Base-by-base conservation (phyloP, 2,329 filamentous ascomycete species). In the Colletotrichum tropicale region DNA sequence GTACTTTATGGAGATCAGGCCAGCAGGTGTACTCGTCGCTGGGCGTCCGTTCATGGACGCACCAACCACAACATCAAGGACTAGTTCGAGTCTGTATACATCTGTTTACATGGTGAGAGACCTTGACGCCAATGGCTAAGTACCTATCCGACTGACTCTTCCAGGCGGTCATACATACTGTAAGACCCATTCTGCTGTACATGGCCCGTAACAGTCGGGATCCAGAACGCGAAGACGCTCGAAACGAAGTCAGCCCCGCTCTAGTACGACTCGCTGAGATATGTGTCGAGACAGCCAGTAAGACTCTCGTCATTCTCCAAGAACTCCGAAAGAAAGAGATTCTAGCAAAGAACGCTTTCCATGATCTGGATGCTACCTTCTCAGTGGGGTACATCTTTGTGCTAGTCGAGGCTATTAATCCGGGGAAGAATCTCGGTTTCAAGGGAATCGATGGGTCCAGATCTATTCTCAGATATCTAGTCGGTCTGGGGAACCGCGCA, bases 381-480 rank as follows among this genome's bases (percentile, higher is more conserved):
- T 76, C 71, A 9, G 66, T 74, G 28, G 74, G 70, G 1, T 76
- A 56, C 66, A 66, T 76, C 3, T 76, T 76, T 2, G 74, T 76
- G 28, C 74, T 76, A 5, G 74, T 76, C 10, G 70, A 76, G 28
- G 62, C 62, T 36, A 74, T 76, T n/a, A 70, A 74, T 16, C 70
- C 56, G 1, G 66, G 66, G 4, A 74, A 76, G n/a, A 34, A 43
- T 6, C 56, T 74, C 1, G 74, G 74, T 2, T 32, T 66, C 28
- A 66, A 52, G 6, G 74, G 66, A 6, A 74, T 76, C 26, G 70
- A 74, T 2, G 66, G 71, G 6, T 66, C 74, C 2, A 60, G 61
- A 28, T 55, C 66, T 6, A 74, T 76, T 10, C 62, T 76, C 0
- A 30, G 28, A n/a, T 76, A 76, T 12, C 26, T 74, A 32, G 74